Evolutionary conservation across 345 rosid genomes (phyloP).

Genomic region (Dipteronia sinensis): DNA sequence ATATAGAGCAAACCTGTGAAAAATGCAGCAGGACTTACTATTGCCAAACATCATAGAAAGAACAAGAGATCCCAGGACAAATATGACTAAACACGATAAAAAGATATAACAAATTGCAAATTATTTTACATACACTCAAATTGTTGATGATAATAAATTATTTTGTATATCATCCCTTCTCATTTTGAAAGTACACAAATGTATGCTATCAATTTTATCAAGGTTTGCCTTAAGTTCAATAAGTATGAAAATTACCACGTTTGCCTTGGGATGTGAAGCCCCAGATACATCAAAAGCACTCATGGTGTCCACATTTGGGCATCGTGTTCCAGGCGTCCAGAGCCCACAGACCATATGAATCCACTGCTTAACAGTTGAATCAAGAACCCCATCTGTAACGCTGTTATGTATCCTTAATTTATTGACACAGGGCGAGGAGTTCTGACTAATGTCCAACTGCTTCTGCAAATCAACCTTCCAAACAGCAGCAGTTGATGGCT

Average conservation of each 20-base stretch:
- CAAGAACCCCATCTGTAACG: slow-evolving; percentile 38
- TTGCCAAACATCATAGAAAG: neutral
- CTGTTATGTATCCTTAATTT: slow-evolving; percentile 39
- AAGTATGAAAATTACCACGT: slow-evolving; percentile 30
- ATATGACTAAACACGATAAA: neutral
- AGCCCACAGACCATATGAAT: slow-evolving; percentile 64
- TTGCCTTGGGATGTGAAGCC: slow-evolving; percentile 29
- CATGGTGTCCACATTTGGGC: slow-evolving; percentile 58
- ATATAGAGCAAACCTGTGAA: slow-evolving; percentile 48
- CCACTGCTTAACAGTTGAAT: slow-evolving; percentile 54
- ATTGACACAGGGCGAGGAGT: slow-evolving; percentile 12
- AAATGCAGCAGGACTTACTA: neutral
- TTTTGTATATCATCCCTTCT: neutral
- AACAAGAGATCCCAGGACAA: neutral
- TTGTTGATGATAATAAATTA: neutral
- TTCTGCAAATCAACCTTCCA: slow-evolving; percentile 27
- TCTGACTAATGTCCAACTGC: slow-evolving; percentile 15
- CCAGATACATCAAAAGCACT: slow-evolving; percentile 60
- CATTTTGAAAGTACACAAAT: neutral
- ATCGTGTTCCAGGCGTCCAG: slow-evolving; percentile 57
- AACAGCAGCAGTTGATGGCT: slow-evolving; percentile 24
- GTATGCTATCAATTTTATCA: neutral
- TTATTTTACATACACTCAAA: neutral
- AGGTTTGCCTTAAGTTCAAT: slow-evolving; percentile 8
- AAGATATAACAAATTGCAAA: neutral